These are phyloP conservation scores for Xylaria intraflava DNA, from an alignment of 495 filamentous ascomycete species.

Conservation along the genomic window DNA sequence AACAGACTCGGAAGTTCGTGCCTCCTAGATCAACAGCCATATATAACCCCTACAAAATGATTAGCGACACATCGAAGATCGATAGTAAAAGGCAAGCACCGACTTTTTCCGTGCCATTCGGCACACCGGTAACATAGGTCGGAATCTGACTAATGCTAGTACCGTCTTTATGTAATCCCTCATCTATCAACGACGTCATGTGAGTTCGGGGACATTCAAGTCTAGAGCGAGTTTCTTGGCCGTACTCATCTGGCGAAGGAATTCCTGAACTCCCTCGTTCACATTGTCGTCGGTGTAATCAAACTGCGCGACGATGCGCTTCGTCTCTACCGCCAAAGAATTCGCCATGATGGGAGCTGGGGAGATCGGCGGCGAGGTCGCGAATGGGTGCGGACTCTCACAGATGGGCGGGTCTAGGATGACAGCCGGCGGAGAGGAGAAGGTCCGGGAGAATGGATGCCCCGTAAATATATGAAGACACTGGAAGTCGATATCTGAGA, in stretches of 20 bases:
- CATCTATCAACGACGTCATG: constrained; percentile 40
- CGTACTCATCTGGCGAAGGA: constrained; percentile 75
- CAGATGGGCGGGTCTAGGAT: constrained; percentile 35
- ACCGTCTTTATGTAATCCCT: constrained; percentile 73
- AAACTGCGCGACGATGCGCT: constrained; percentile 76
- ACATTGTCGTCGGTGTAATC: constrained; percentile 76
- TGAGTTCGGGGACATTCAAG: not conserved
- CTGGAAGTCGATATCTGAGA: constrained; percentile 30
- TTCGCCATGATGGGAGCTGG: constrained; percentile 43
- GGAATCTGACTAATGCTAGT: constrained; percentile 90
- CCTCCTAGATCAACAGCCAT: constrained; percentile 94
- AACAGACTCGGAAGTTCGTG: constrained; percentile 97
- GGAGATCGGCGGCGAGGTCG: constrained; percentile 40
- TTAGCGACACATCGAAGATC: not conserved
- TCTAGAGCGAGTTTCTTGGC: constrained; percentile 1
- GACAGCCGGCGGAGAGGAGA: constrained; percentile 38
- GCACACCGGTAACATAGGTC: constrained; percentile 90
- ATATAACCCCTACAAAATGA: constrained; percentile 67
- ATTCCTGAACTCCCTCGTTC: constrained; percentile 72
- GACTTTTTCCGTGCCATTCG: constrained; percentile 95
- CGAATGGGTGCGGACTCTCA: constrained; percentile 42
- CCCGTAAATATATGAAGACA: constrained; percentile 30
- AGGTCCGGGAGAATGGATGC: constrained; percentile 26
- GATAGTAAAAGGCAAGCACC: not conserved
- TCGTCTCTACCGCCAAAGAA: constrained; percentile 60